Evolutionary conservation across 1,284 basidiomycete species (phyloP).

Genomic region (Cutaneotrichosporon cyanovorans): DNA sequence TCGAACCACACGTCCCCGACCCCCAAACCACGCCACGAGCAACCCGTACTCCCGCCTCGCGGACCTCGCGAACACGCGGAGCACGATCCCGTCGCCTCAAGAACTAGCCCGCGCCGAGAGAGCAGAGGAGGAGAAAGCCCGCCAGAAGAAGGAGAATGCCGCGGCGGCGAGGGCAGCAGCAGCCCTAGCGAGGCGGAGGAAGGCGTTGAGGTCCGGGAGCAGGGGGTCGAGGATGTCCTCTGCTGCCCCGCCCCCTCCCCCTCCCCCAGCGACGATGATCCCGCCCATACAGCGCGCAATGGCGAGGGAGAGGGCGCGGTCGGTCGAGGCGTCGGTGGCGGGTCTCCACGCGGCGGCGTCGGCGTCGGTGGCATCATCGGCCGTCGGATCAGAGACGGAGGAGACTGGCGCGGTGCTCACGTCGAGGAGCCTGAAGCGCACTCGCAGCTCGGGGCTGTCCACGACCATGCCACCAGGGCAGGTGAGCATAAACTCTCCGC

Average conservation of each 20-base stretch:
- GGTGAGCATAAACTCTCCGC: conserved; percentile 20
- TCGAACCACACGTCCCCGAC: conserved; percentile 14
- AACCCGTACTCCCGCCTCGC: conserved; percentile 30
- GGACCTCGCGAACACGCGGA: conserved; percentile 30
- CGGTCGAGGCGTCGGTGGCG: conserved; percentile 11
- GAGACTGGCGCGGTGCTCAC: conserved; percentile 8
- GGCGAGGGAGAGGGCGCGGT: conserved; percentile 14
- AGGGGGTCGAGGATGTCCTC: conserved; percentile 10
- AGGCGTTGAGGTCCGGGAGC: conserved; percentile 11
- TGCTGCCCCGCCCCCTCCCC: not conserved
- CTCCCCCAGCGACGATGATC: conserved; percentile 14
- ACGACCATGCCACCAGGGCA: conserved; percentile 8
- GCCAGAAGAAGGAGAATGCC: conserved; percentile 27
- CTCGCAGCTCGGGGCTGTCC: conserved; percentile 21
- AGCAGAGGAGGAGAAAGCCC: conserved; percentile 24
- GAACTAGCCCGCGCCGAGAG: conserved; percentile 24
- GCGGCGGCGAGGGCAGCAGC: conserved; percentile 25
- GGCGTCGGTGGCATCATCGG: not conserved
- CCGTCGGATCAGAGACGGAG: conserved; percentile 13
- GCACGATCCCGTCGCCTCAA: conserved; percentile 24
- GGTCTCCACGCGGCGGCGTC: conserved; percentile 1
- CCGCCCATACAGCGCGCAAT: conserved; percentile 17
- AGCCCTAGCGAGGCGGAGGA: conserved; percentile 16
- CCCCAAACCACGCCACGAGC: conserved; percentile 7
- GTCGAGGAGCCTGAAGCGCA: conserved; percentile 23